Percentiles rank a stretch among this genome's conserved stretches.
These are phyloP conservation scores for Nemania serpens DNA, from an alignment of 2,329 filamentous ascomycete genomes.

Conservation along the genomic window DNA sequence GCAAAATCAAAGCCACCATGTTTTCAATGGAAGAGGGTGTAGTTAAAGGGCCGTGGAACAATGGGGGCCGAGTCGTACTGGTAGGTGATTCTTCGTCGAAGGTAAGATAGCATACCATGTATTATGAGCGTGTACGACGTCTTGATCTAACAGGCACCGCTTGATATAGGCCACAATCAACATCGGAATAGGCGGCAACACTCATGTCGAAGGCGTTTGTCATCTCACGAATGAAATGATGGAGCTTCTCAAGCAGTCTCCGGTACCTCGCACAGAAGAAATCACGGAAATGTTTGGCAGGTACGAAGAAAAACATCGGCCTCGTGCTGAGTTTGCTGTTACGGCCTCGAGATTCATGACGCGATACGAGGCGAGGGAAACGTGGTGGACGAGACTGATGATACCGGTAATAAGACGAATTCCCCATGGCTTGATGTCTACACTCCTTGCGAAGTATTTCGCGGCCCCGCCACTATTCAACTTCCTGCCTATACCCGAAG, in stretches of 20 bases:
- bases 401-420: slow-evolving; percentile 3
- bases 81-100: slow-evolving; percentile 27
- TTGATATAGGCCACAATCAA: slow-evolving; percentile 26
- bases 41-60: slow-evolving; percentile 28
- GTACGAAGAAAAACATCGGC: slow-evolving; percentile 29
- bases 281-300: slow-evolving; percentile 19
- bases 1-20: slow-evolving; percentile 23
- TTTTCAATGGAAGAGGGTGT: slow-evolving; percentile 31
- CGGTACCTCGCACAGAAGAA: slow-evolving; percentile 15
- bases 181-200: slow-evolving; percentile 27
- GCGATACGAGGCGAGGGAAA: slow-evolving; percentile 31
- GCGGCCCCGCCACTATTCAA: not conserved
- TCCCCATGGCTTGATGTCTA: slow-evolving; percentile 6
- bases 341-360: slow-evolving; percentile 15
- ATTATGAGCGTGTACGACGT: not conserved
- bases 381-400: slow-evolving; percentile 15
- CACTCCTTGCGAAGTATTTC: slow-evolving; percentile 6
- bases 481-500: slow-evolving; percentile 4
- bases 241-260: slow-evolving; percentile 8
- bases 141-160: not conserved
- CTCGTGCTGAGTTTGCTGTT: slow-evolving; percentile 19
- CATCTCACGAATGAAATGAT: slow-evolving; percentile 27
- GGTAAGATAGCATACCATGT: slow-evolving; percentile 3
- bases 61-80: slow-evolving; percentile 27
- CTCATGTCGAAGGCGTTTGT: slow-evolving; percentile 27